These are phyloP conservation scores for Ceratocystis huliohia DNA, from an alignment of 2,329 filamentous ascomycete genomes.

Conservation along the genomic window DNA sequence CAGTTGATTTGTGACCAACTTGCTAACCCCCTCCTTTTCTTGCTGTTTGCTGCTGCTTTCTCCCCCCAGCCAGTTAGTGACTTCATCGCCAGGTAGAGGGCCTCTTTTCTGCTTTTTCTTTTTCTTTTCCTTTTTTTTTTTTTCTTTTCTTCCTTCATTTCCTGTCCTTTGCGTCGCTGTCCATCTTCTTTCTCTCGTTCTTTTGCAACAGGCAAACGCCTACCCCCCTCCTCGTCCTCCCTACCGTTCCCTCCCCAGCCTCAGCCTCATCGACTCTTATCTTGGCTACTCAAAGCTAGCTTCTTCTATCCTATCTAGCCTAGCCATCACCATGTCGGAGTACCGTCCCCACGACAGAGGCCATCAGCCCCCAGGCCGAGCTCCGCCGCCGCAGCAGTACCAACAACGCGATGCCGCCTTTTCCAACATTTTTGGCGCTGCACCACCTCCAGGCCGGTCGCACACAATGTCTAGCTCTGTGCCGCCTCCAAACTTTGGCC, in stretches of 20 bases:
- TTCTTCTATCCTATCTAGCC: constrained; percentile 9
- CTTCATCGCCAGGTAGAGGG: constrained; percentile 4
- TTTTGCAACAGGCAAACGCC: background rate
- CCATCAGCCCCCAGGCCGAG: constrained; percentile 37
- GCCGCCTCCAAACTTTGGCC: constrained; percentile 39
- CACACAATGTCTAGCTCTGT: constrained; percentile 88
- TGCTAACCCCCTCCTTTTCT: background rate
- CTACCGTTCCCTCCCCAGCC: background rate
- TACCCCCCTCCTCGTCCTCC: background rate
- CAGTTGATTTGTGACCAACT: constrained; percentile 2
- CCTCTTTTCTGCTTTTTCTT: constrained; percentile 7
- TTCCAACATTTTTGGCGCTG: constrained; percentile 84
- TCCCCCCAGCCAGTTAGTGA: background rate
- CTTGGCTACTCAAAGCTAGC: background rate
- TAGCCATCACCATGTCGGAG: constrained; percentile 39
- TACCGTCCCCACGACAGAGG: constrained; percentile 43
- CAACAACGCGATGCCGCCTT: constrained; percentile 87
- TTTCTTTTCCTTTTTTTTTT: background rate
- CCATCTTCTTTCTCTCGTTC: background rate
- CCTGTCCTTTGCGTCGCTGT: background rate
- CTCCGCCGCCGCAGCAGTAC: constrained; percentile 37
- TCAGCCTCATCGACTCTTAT: background rate
- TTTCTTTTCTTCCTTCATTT: constrained; percentile 8
- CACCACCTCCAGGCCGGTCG: constrained; percentile 75
- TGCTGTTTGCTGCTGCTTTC: background rate